A percentile compares a stretch with the other conserved stretches of the same genome.
Evolutionary conservation across 768 basidiomycete genomes (phyloP).

Genomic region (Suillus weaverae): DNA sequence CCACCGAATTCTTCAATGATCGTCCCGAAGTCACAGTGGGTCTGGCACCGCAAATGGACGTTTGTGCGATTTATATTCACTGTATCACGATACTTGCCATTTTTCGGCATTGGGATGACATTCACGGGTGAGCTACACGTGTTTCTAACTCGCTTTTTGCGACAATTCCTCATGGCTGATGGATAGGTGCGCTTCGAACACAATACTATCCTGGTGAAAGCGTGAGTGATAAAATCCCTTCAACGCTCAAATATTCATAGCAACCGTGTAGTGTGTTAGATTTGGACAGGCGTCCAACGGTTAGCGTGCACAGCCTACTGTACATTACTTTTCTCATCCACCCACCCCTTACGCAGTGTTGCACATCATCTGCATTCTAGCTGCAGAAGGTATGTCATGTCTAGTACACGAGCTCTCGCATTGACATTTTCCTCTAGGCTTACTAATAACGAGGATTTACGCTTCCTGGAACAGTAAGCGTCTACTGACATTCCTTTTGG

Average conservation of each 20-base stretch:
- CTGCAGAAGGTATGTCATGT: neutral
- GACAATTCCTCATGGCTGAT: neutral
- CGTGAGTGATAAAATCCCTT: neutral
- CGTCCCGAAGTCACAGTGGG: neutral
- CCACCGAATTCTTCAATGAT: neutral
- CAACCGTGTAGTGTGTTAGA: neutral
- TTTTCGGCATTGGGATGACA: neutral
- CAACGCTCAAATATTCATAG: neutral
- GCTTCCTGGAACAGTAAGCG: neutral
- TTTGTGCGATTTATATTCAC: neutral
- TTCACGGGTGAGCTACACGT: neutral
- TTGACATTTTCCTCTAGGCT: neutral
- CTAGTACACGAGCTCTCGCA: neutral
- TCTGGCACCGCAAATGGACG: neutral
- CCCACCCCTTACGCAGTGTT: neutral
- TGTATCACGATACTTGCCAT: neutral
- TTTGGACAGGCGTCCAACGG: neutral
- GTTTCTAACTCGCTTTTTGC: neutral
- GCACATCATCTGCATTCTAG: neutral
- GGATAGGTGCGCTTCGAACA: neutral
- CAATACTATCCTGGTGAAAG: slow-evolving; percentile 5
- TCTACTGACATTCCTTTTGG: neutral
- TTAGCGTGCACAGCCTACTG: neutral
- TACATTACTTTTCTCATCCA: neutral
- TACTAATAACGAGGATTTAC: neutral